Percentiles rank a stretch among this genome's conserved stretches.
These are phyloP conservation scores for Phytophthora kernoviae DNA, from an alignment of 352 stramenopile species.

Conservation along the genomic window DNA sequence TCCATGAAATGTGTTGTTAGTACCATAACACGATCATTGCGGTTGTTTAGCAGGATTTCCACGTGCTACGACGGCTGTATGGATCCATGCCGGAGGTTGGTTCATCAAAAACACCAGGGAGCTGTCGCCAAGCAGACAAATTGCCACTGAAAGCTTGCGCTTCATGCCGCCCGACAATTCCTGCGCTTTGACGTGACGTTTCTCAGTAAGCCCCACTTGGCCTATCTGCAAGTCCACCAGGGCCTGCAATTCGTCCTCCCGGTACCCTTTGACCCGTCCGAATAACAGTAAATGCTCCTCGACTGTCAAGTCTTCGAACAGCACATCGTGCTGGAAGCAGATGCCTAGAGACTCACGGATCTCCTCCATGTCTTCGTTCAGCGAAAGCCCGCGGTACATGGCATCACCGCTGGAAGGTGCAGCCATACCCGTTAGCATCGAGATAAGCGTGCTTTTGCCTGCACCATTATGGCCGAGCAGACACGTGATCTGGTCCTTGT, in stretches of 20 bases:
- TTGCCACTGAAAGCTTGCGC: constrained; percentile 85
- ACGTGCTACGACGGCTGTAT: constrained; percentile 92
- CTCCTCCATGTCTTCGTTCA: constrained; percentile 66
- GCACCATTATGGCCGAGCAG: constrained; percentile 92
- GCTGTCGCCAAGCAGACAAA: constrained; percentile 87
- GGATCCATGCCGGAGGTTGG: constrained; percentile 95
- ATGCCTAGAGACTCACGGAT: constrained; percentile 66
- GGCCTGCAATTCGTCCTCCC: constrained; percentile 27
- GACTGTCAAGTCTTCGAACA: constrained; percentile 74
- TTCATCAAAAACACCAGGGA: constrained; percentile 83
- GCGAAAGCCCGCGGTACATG: constrained; percentile 63
- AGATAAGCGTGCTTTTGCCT: constrained; percentile 90
- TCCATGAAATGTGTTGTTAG: constrained; percentile 95
- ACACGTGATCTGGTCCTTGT: constrained; percentile 87
- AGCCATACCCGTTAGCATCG: constrained; percentile 86
- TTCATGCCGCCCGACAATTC: constrained; percentile 87
- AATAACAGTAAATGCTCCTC: constrained; percentile 68
- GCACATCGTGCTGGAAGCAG: constrained; percentile 80
- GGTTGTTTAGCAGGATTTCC: constrained; percentile 63
- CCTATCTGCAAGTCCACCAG: constrained; percentile 38
- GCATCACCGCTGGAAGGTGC: constrained; percentile 50
- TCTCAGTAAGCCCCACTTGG: constrained; percentile 59
- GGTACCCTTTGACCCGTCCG: constrained; percentile 49
- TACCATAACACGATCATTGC: constrained; percentile 64
- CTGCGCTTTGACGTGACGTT: constrained; percentile 37